phyloP scores from a whole-genome alignment of 257 asterid genomes.

The Nicotiana tabacum region DNA sequence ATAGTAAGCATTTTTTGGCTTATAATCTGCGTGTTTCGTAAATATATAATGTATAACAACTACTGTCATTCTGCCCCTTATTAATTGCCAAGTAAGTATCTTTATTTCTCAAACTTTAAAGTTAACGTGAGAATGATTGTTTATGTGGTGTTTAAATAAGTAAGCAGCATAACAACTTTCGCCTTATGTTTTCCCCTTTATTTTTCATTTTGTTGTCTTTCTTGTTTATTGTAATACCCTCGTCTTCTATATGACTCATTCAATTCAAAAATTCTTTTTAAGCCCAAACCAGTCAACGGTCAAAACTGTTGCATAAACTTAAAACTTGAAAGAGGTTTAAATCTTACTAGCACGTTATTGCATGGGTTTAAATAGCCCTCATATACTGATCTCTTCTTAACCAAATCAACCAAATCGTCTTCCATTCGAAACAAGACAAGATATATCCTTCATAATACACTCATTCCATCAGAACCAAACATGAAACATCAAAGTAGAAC shows the following conservation, averaged over 20 bases:
- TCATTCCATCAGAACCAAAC: neutral
- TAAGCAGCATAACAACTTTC: too few species aligned
- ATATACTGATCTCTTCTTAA: neutral
- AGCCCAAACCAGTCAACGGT: neutral
- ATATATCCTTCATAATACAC: neutral
- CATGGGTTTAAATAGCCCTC: neutral
- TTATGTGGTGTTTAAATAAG: too few species aligned
- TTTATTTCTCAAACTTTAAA: too few species aligned
- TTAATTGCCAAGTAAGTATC: too few species aligned
- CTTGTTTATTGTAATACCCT: neutral
- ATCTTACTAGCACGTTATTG: neutral
- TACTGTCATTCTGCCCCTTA: too few species aligned
- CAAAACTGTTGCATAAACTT: neutral
- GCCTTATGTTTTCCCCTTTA: too few species aligned
- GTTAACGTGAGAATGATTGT: too few species aligned
- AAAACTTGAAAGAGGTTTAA: neutral
- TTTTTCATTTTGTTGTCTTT: neutral
- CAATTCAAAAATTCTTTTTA: neutral
- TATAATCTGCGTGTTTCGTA: too few species aligned
- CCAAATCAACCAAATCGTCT: neutral
- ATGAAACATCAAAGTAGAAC: neutral
- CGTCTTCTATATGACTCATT: neutral
- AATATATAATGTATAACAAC: too few species aligned
- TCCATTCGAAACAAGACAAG: neutral
- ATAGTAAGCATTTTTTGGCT: too few species aligned